Evolutionary conservation across 306 rosid species (phyloP), one percentile per base, ranked within the genome.

Genomic region (Carpinus fangiana): DNA sequence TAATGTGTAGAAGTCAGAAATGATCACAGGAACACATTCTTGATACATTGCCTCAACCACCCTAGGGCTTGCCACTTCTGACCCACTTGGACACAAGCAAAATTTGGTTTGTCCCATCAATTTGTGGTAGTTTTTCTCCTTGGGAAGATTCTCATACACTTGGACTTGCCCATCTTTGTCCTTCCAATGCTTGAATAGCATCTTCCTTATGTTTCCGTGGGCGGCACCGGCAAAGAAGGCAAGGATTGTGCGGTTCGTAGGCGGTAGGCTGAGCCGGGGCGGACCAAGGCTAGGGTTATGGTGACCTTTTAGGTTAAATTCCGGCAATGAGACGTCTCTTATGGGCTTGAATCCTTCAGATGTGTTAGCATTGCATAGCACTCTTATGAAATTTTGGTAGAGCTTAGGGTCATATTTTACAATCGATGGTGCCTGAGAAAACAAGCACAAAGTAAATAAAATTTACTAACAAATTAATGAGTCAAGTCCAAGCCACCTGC

Each of bases 61-160:
- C 72, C 86, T 78, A 26, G 86, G 88, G 75, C 83, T 81, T 3
- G 88, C 88, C 51, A 78, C 88, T 75, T 85, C 86, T 12, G 82
- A 47, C 18, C 86, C 88, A 82, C 88, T 82, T 0, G 88, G 88
- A 36, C 88, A 85, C 76, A 85, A 51, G 73, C 88, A 85, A 52
- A 81, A 85, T 70, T 82, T 81, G 48, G 83, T 38, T 48, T 8
- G 17, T 36, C 83, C 81, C 88, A 82, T 70, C 41, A 81, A 47
- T 72, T 81, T 50, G 70, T 77, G 76, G 71, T 85, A 78, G 62
- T 84, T 80, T 73, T 73, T 77, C 12, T 76, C 73, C 34, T 67
- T 67, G 3, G 87, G 87, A 45, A 76, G 79, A 2, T 76, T 73
- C 76, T 84, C 82, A 17, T 84, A 78, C 13, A 84, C 84, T 67